A percentile compares a stretch with the other conserved stretches of the same genome.
phyloP scores from a whole-genome alignment of 805 yeast species.

The Metschnikowia shivogae region DNA sequence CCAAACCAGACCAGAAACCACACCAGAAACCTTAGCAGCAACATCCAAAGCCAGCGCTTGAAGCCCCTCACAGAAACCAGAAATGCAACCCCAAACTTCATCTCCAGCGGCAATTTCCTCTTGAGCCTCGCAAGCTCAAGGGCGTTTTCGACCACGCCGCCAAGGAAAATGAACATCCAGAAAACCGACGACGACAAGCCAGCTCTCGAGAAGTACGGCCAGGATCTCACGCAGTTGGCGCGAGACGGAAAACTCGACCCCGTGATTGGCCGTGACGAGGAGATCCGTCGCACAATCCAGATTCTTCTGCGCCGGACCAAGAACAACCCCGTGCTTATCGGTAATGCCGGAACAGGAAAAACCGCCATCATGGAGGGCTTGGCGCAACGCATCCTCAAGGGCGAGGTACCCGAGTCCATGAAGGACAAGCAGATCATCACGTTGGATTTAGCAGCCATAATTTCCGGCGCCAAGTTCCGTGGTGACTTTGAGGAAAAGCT shows the following conservation, averaged over 20 bases:
- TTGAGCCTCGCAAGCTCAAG: background rate
- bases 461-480: conserved; percentile 91
- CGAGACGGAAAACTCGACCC: conserved; percentile 90
- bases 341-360: conserved; percentile 97
- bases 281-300: conserved; percentile 88
- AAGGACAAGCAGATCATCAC: conserved; percentile 80
- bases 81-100: too few relatives aligned
- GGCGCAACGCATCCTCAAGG: conserved; percentile 86
- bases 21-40: background rate
- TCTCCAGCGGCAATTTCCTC: background rate
- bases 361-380: conserved; percentile 96
- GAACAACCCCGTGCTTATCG: conserved; percentile 92
- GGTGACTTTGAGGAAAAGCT: conserved; percentile 95
- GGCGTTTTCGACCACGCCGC: conserved; percentile 21
- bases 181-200: conserved; percentile 52
- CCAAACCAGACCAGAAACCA: background rate
- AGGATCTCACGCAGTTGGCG: conserved; percentile 83
- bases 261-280: conserved; percentile 95
- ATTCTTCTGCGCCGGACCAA: conserved; percentile 89
- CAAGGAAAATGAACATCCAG: conserved; percentile 31
- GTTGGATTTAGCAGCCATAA: conserved; percentile 80
- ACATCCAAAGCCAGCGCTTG: background rate
- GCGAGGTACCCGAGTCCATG: conserved; percentile 93
- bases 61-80: background rate
- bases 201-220: conserved; percentile 80